Percentiles rank a stretch among this genome's conserved stretches.
phyloP scores from a whole-genome alignment of 1,139 yeast species.

The Scheffersomyces illinoinensis region DNA sequence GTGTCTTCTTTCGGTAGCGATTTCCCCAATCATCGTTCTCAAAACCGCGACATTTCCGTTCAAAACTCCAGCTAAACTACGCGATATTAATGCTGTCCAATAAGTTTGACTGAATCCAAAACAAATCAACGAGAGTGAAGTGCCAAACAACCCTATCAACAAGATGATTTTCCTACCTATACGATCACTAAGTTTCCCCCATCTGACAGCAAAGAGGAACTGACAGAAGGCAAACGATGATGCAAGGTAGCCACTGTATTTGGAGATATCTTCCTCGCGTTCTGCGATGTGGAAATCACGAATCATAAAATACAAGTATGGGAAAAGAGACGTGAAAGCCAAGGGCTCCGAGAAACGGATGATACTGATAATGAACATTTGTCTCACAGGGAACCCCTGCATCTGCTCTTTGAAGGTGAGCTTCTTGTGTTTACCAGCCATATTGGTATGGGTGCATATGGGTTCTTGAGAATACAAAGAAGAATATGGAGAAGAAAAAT shows the following conservation, averaged over 20 bases:
- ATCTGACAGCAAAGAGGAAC: slow-evolving; percentile 54
- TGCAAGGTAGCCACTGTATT: slow-evolving; percentile 60
- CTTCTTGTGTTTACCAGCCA: neutral
- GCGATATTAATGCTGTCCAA: slow-evolving; percentile 51
- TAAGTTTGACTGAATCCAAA: slow-evolving; percentile 56
- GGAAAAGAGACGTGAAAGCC: slow-evolving; percentile 63
- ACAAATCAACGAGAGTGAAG: slow-evolving; percentile 45
- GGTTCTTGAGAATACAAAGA: neutral
- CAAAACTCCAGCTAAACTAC: slow-evolving; percentile 54
- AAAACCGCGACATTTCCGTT: slow-evolving; percentile 66
- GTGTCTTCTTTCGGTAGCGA: slow-evolving; percentile 54
- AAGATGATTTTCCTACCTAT: slow-evolving; percentile 61
- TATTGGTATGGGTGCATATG: neutral
- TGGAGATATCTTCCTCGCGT: slow-evolving; percentile 52
- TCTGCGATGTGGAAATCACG: slow-evolving; percentile 54
- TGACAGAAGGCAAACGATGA: slow-evolving; percentile 58
- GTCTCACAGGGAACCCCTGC: slow-evolving; percentile 51
- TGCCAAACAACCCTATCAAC: slow-evolving; percentile 53
- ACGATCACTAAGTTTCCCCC: slow-evolving; percentile 58
- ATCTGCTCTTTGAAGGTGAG: slow-evolving; percentile 3
- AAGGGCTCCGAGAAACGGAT: slow-evolving; percentile 62
- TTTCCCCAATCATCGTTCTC: slow-evolving; percentile 61
- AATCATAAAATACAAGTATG: slow-evolving; percentile 66
- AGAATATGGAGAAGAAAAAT: neutral
- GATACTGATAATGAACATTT: slow-evolving; percentile 44